Evolutionary conservation across 768 basidiomycete genomes (phyloP).

Genomic region (Suillus decipiens): DNA sequence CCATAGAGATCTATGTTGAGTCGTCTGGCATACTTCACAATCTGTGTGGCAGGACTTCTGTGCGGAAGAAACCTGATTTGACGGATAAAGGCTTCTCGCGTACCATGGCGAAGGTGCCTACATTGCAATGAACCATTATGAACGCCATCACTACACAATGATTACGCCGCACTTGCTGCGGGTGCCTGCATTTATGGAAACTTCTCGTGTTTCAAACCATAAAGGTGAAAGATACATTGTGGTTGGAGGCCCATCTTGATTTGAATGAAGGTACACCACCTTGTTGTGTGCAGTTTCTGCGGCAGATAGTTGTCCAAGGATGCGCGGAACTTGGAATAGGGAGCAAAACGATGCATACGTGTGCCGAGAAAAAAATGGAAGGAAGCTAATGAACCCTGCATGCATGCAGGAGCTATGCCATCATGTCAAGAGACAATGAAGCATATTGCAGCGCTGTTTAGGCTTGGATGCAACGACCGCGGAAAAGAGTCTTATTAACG

Average conservation of each 20-base stretch:
- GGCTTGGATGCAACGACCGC: not conserved
- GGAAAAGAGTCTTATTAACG: not conserved
- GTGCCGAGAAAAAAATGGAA: not conserved
- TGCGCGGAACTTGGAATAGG: not conserved
- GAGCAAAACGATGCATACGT: not conserved
- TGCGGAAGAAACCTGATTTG: not conserved
- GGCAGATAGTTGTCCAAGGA: not conserved
- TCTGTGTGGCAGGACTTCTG: not conserved
- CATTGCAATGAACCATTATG: not conserved
- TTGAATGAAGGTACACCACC: not conserved
- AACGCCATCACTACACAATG: not conserved
- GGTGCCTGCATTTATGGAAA: not conserved
- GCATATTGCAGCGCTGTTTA: not conserved
- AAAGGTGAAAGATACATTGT: not conserved
- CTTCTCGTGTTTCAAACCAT: not conserved
- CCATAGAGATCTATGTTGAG: not conserved
- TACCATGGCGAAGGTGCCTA: not conserved
- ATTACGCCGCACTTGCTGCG: conserved; percentile 5
- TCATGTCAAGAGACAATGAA: not conserved
- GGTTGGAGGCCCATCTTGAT: not conserved
- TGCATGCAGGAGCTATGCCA: not conserved
- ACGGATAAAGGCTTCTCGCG: conserved; percentile 1
- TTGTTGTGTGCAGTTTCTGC: not conserved
- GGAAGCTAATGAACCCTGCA: conserved; percentile 1
- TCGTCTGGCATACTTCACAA: not conserved